These are phyloP conservation scores for Neurospora sp. DNA, from an alignment of 495 filamentous ascomycete genomes.

Conservation along the genomic window DNA sequence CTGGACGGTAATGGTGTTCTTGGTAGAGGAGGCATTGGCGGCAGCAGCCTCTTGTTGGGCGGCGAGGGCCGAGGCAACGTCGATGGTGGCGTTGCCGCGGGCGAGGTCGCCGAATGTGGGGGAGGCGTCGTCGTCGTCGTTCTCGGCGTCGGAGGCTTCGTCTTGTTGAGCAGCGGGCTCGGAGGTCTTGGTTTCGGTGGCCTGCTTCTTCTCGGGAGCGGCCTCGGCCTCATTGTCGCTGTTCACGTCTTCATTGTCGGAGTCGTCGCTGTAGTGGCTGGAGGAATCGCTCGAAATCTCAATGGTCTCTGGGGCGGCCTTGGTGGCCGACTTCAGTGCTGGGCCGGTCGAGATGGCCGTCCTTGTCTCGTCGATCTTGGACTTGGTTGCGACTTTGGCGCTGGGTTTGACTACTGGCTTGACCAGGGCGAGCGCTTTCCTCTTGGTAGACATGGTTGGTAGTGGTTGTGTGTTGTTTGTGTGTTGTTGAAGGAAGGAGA, in stretches of 20 bases:
- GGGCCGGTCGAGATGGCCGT: slow-evolving; percentile 45
- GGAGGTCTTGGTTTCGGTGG: neutral
- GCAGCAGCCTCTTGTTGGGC: slow-evolving; percentile 28
- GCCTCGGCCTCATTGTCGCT: slow-evolving; percentile 14
- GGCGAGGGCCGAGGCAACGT: slow-evolving; percentile 56
- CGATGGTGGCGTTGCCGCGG: slow-evolving; percentile 63
- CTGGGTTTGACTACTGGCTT: slow-evolving; percentile 46
- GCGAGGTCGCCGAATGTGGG: slow-evolving; percentile 79
- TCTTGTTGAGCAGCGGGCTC: slow-evolving; percentile 1
- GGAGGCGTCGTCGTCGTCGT: slow-evolving; percentile 14
- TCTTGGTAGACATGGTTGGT: slow-evolving; percentile 40
- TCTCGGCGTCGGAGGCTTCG: slow-evolving; percentile 26
- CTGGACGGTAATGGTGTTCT: slow-evolving; percentile 22
- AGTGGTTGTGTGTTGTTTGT: neutral
- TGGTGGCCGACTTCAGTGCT: slow-evolving; percentile 16
- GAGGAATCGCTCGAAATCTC: slow-evolving; percentile 48
- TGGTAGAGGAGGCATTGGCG: neutral
- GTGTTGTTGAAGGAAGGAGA: neutral
- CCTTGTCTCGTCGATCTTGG: slow-evolving; percentile 65
- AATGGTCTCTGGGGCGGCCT: slow-evolving; percentile 25
- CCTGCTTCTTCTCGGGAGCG: neutral
- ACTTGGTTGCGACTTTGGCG: slow-evolving; percentile 45
- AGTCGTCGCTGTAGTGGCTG: slow-evolving; percentile 29
- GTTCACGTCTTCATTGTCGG: slow-evolving; percentile 24
- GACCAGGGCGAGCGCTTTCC: slow-evolving; percentile 38